phyloP scores from a whole-genome alignment of 345 rosid species.

The Luvunga scandens region DNA sequence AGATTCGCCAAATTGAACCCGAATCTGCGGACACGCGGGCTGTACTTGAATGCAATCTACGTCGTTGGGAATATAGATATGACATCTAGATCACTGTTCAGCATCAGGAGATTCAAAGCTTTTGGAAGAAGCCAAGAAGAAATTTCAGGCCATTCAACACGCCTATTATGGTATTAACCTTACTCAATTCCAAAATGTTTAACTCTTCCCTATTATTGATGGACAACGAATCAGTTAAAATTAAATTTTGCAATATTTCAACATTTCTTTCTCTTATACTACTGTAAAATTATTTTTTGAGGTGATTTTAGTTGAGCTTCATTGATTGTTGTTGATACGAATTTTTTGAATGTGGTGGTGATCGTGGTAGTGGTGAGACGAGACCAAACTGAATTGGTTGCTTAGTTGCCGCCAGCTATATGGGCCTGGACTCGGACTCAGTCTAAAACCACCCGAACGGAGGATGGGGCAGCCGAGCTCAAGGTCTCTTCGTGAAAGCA shows the following conservation, averaged over 20 bases:
- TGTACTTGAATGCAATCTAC: too few species aligned
- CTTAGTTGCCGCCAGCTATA: not conserved
- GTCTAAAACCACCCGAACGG: slow-evolving; percentile 66
- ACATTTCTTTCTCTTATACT: too few species aligned
- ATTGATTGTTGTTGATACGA: not conserved
- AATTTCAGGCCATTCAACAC: slow-evolving; percentile 81
- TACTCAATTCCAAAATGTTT: not conserved
- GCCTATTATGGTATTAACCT: slow-evolving; percentile 75
- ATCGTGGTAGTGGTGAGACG: not conserved
- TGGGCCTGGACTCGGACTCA: slow-evolving; percentile 43
- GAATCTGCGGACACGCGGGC: too few species aligned
- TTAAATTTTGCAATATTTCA: too few species aligned
- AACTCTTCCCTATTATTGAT: too few species aligned
- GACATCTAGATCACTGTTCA: slow-evolving; percentile 98
- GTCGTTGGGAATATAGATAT: slow-evolving; percentile 60
- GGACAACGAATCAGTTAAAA: too few species aligned
- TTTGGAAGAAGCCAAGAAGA: slow-evolving; percentile 82
- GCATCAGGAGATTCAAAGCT: slow-evolving; percentile 59
- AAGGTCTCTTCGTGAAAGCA: slow-evolving; percentile 67
- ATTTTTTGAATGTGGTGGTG: slow-evolving; percentile 9
- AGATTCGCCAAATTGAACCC: too few species aligned
- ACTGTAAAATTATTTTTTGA: too few species aligned
- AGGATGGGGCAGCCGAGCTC: slow-evolving; percentile 56
- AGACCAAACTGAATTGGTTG: too few species aligned
- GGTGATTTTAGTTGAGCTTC: too few species aligned